Base-by-base conservation (phyloP, 2,329 filamentous ascomycete genomes). In the Ploettnerulaceae sp. region DNA sequence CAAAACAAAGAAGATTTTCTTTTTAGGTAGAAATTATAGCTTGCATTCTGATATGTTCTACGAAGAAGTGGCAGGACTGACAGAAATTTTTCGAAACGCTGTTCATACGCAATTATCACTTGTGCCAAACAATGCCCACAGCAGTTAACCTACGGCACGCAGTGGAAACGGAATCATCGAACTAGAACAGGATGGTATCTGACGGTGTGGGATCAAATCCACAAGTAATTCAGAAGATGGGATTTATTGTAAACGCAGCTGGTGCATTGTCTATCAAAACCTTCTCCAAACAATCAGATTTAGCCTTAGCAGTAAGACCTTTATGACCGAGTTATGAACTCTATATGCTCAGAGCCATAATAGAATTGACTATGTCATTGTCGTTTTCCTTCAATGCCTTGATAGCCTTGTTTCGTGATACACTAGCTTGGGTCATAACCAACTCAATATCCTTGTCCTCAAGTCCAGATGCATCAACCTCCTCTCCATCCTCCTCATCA, bases 321-420 rank as follows among this genome's bases (percentile, higher is more conserved):
- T 38, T 38, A 44, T 36, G 41, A 35, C 36, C 26, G 15, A 37
- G 34, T 44, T 51, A 41, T 34, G 40, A 33, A 38, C 49, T 36
- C 68, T 75, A 90, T 77, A 89, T 83, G 76, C 86, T 89, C 69
- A 98, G 75, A 61, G 91, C 90, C 93, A 98, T 98, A 76, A 98
- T 98, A 63, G 93, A 96, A 80, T 98, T 98, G 77, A 98, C 93
- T 75, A 98, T 98, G 69, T 98, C 93, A 66, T 97, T 96, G 75
- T 97, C 91, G 69, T 98, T 98, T 77, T 97, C 93, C 77, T 89
- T 90, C 67, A 98, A 79, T 47, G 94, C 93, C 76, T 97, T 98
- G 76, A 98, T 82, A 53, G 93, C 93, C 82, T 97, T 97, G 76
- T 95, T 96, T 71, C 93, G 82, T 62, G 89, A 95, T 64, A 98